Evolutionary conservation across 2,329 filamentous ascomycete genomes (phyloP).

Genomic region (Microcyclosporella mali): DNA sequence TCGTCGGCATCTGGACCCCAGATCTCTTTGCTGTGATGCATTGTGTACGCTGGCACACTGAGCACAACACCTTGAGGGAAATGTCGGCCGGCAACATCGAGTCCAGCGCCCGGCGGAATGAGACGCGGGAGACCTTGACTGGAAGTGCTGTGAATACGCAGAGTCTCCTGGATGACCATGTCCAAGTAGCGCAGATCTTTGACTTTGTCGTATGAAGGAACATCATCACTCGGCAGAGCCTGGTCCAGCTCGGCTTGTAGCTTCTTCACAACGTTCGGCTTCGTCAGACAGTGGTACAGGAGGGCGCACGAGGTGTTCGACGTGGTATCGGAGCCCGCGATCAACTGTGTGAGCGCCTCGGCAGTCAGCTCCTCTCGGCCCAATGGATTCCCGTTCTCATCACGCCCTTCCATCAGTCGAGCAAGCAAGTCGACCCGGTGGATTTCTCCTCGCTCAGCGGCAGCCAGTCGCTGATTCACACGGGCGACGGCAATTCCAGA

Average conservation of each 20-base stretch:
- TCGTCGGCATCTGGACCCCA: slow-evolving; percentile 38
- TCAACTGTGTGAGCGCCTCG: slow-evolving; percentile 83
- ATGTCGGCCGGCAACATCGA: slow-evolving; percentile 59
- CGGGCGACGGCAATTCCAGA: slow-evolving; percentile 83
- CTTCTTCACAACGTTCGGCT: slow-evolving; percentile 64
- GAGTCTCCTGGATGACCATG: slow-evolving; percentile 71
- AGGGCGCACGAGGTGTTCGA: slow-evolving; percentile 77
- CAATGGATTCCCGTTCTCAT: slow-evolving; percentile 69
- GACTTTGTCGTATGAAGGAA: slow-evolving; percentile 67
- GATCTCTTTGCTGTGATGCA: slow-evolving; percentile 37
- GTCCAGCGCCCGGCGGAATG: slow-evolving; percentile 58
- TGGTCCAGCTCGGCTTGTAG: slow-evolving; percentile 71
- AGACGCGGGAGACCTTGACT: slow-evolving; percentile 76
- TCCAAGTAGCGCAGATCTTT: slow-evolving; percentile 70
- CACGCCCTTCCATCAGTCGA: slow-evolving; percentile 76
- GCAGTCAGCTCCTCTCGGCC: slow-evolving; percentile 76
- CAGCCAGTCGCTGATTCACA: slow-evolving; percentile 66
- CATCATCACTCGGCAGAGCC: slow-evolving; percentile 54
- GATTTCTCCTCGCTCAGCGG: slow-evolving; percentile 49
- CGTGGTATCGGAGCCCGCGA: slow-evolving; percentile 70
- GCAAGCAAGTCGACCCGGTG: slow-evolving; percentile 74
- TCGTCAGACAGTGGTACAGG: slow-evolving; percentile 66
- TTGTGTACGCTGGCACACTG: slow-evolving; percentile 37
- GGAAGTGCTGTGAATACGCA: slow-evolving; percentile 81
- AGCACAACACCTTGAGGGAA: slow-evolving; percentile 52